Evolutionary conservation across 2,329 filamentous ascomycete species (phyloP).

Genomic region (Dothidotthia symphoricarpi): DNA sequence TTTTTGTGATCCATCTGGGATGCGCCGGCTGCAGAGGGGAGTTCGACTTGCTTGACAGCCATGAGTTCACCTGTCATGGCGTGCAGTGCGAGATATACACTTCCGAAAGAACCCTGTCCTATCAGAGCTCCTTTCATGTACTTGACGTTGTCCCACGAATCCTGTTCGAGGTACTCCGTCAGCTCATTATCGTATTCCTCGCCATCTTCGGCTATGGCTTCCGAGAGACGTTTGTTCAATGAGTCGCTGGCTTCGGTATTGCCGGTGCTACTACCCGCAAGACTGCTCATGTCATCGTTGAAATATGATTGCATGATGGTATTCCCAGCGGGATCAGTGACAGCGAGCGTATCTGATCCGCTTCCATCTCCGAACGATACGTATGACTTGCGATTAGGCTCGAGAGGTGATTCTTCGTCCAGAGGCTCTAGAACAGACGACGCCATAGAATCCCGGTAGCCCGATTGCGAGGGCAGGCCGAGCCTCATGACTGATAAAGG

Average conservation of each 20-base stretch:
- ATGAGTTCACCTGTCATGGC: constrained; percentile 95
- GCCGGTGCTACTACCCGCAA: constrained; percentile 64
- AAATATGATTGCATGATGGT: constrained; percentile 73
- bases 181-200: constrained; percentile 90
- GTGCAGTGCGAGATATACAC: constrained; percentile 91
- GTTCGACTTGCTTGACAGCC: constrained; percentile 96
- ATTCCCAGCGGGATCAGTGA: constrained; percentile 76
- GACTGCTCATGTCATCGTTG: constrained; percentile 74
- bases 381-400: constrained; percentile 91
- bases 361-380: constrained; percentile 79
- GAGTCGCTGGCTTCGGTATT: constrained; percentile 64
- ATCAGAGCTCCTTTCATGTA: constrained; percentile 99
- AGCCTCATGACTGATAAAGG: constrained; percentile 62
- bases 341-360: constrained; percentile 65
- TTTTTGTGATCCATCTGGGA: constrained; percentile 80
- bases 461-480: constrained; percentile 56
- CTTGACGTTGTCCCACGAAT: constrained; percentile 94
- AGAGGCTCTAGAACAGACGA: constrained; percentile 87
- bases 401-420: constrained; percentile 82
- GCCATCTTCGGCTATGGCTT: constrained; percentile 84
- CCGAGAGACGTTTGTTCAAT: constrained; percentile 75
- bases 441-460: constrained; percentile 81
- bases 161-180: constrained; percentile 82
- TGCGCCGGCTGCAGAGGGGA: constrained; percentile 73
- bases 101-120: constrained; percentile 94